Evolutionary conservation across 2,329 filamentous ascomycete genomes (phyloP), one percentile per base, ranked within the genome.

Genomic region (Harringtonia lauricola): DNA sequence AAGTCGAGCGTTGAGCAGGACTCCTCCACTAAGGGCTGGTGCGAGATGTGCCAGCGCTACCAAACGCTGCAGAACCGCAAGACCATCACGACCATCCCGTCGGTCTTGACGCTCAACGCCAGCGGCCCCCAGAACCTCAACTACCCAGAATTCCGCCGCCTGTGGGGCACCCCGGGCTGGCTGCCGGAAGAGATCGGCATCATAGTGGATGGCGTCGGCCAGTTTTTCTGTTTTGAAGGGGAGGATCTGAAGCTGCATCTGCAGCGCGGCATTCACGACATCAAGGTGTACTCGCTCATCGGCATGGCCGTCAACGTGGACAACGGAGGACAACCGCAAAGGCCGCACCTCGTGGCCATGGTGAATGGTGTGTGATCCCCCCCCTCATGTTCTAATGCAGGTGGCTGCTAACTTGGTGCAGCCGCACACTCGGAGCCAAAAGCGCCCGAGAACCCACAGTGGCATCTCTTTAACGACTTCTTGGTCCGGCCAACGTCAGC

Each of bases 381-480:
- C 19, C 10, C 18, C 10, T 39, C 43, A 7, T 35, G 8, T 30
- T 39, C 39, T 43, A 15, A 7, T 13, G 33, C 17, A 10, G 17
- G 15, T 22, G 35, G 10, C 21, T 3, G 26, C 38, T 42, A 10
- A 43, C 31, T 12, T 5, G 13, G 18, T 22, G 15, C 43, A 83
- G 81, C 84, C 45, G 75, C 76, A 13, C 79, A 86, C 41, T 78
- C 84, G 0, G 76, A 79, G 43, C 67, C 71, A 0, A 68, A 74
- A 35, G 59, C 73, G 1, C 71, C 77, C 1, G 67, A 66, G 4
- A 72, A 79, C 50, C 82, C 77, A 55, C 81, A 83, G 53, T 98
- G 94, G 94, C 87, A 96, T 62, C 65, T 98, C 1, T 95, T 98
- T 67, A 98, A 98, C 54, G 92, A 98, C 63, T 98, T 98, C 56